Evolutionary conservation across 371 early-diverging fungal species (phyloP), one percentile per base, ranked within the genome.

Genomic region (Cladochytrium tenue): DNA sequence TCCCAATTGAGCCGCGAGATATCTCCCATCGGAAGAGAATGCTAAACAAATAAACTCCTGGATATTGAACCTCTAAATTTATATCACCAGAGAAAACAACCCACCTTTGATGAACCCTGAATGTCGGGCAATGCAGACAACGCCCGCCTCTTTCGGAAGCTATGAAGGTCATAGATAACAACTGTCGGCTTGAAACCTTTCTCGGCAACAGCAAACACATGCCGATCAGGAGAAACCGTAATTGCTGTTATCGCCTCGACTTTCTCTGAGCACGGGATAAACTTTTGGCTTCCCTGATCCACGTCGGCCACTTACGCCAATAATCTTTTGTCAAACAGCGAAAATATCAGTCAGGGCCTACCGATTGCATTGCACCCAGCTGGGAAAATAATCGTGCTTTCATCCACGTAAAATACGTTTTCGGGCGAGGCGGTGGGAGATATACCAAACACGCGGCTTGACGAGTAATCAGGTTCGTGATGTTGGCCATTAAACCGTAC

Each of bases 121-220:
- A 56, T 10, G 3, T 72, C 68, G 10, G 53, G 4, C 4, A 32
- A 25, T 26, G 73, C 61, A 27, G 60, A 28, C 25, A 81, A 32
- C 20, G 63, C 57, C 31, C 71, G 51, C 10, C 79, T 36, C 57
- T 77, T 77, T 15, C 79, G 65, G 34, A 72, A 73, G 32, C 62
- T 73, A 51, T 70, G 73, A 0, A 67, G 55, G 43, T 79, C 79
- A 53, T 68, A 76, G 7, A 78, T 62, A 15, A 61, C 56, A 20
- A 75, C 67, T 17, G 60, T n/a, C 0, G 71, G 69, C 56, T 58
- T 61, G 7, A 23, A 32, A 0, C 58, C 33, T 26, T 60, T 56
- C 55, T 81, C 81, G 13, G 80, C 81, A 15, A 81, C 78, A 0
- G 86, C 86, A 62, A 84, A 75, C 10, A 77, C 62, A 26, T 80